Percentiles rank a stretch among this genome's conserved stretches.
Conservation (phyloP, 768 basidiomycete species). For the Pisolithus albus region DNA sequence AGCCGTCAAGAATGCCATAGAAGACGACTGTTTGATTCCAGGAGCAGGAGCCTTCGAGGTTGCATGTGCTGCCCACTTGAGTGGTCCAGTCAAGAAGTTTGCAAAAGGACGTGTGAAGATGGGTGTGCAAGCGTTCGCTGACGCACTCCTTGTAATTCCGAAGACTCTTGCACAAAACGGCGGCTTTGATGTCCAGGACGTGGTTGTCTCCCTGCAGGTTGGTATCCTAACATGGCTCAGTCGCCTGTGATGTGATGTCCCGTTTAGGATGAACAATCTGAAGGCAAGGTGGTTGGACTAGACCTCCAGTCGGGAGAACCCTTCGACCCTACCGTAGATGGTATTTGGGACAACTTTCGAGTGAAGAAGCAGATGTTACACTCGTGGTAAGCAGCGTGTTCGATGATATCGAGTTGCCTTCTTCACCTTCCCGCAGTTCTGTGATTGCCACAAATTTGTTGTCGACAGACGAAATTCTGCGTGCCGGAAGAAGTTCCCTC, state of each 20-base stretch:
- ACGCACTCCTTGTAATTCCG: conserved; percentile 89
- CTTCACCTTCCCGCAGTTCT: conserved; percentile 46
- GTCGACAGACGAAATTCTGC: conserved; percentile 92
- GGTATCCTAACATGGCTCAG: conserved; percentile 12
- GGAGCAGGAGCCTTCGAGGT: conserved; percentile 99
- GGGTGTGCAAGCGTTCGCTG: conserved; percentile 96
- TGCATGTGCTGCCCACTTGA: conserved; percentile 80
- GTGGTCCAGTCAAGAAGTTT: conserved; percentile 67
- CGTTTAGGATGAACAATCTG: conserved; percentile 81
- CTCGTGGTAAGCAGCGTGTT: conserved; percentile 61
- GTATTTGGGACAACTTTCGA: conserved; percentile 98
- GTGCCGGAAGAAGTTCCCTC: conserved; percentile 81
- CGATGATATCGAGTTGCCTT: conserved; percentile 14
- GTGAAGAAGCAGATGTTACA: conserved; percentile 99
- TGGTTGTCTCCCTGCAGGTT: conserved; percentile 86
- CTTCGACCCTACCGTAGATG: conserved; percentile 91
- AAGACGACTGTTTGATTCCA: conserved; percentile 82
- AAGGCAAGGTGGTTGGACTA: conserved; percentile 88
- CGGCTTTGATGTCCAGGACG: conserved; percentile 95
- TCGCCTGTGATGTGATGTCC: conserved; percentile 7
- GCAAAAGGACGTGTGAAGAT: conserved; percentile 95
- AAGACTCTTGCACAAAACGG: conserved; percentile 96
- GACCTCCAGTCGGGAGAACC: conserved; percentile 93
- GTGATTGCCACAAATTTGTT: conserved; percentile 93
- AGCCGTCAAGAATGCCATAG: conserved; percentile 93